These are phyloP conservation scores for maize (Zea mays) DNA, from an alignment of 176 grass and related monocot genomes.

Conservation along the genomic window DNA sequence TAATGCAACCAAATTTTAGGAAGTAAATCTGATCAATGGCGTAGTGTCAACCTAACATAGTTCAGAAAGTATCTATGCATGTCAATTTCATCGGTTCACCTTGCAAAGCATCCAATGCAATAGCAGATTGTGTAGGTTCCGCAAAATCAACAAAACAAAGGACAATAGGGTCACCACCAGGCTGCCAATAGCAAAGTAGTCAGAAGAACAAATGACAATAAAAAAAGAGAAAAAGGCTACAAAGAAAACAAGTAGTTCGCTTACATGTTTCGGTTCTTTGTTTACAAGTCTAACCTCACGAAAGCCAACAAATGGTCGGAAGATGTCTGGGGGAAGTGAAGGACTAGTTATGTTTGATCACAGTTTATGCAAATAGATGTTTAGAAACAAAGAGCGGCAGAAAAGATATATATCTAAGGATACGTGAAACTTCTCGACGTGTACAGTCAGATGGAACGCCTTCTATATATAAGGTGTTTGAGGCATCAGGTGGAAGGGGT, in stretches of 20 bases:
- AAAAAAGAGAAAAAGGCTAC: constrained; percentile 8
- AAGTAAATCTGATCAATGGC: constrained; percentile 18
- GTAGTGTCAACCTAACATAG: constrained; percentile 26
- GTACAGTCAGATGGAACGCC: constrained; percentile 67
- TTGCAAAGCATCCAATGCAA: constrained; percentile 84
- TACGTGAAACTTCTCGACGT: constrained; percentile 86
- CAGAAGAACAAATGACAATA: constrained; percentile 13
- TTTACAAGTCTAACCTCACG: constrained; percentile 80
- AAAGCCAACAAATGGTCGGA: constrained; percentile 86
- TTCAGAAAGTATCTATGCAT: background rate
- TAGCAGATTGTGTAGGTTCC: constrained; percentile 67
- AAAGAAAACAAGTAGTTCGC: constrained; percentile 25
- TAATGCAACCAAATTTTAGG: constrained; percentile 1
- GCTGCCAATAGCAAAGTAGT: constrained; percentile 48
- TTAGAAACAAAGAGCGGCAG: background rate
- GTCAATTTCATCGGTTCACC: constrained; percentile 43
- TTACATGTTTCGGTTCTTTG: constrained; percentile 87
- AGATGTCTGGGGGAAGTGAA: constrained; percentile 65
- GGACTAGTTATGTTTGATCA: constrained; percentile 32
- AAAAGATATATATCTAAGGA: constrained; percentile 49
- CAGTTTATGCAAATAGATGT: constrained; percentile 6
- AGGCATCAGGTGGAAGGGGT: constrained; percentile 72
- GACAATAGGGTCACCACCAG: constrained; percentile 66
- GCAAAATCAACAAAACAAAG: constrained; percentile 84
- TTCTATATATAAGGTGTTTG: constrained; percentile 81